These are phyloP conservation scores for Saturnispora dispora DNA, from an alignment of 805 yeast species.

Conservation along the genomic window DNA sequence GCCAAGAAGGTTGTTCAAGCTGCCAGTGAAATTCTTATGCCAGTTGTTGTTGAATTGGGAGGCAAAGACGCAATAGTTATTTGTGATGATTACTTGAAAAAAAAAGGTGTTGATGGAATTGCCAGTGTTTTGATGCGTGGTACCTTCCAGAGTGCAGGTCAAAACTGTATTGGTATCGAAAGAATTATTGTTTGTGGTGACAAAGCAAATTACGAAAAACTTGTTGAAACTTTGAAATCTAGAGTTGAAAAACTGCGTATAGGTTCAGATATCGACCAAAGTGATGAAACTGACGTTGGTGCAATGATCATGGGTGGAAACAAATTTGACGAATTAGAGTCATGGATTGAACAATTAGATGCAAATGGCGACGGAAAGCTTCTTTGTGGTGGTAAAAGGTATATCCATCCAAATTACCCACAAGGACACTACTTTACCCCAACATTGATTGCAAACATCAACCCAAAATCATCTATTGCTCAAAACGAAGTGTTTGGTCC, in stretches of 20 bases:
- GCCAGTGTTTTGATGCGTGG: conserved; percentile 89
- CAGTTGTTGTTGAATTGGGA: conserved; percentile 92
- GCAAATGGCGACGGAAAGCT: conserved; percentile 64
- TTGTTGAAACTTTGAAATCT: conserved; percentile 47
- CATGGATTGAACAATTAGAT: conserved; percentile 64
- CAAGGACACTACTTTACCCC: conserved; percentile 93
- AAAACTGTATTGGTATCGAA: conserved; percentile 96
- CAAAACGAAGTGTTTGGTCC: conserved; percentile 95
- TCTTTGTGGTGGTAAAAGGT: conserved; percentile 72
- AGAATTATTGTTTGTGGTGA: conserved; percentile 73
- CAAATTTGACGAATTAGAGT: conserved; percentile 61
- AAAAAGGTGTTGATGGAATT: conserved; percentile 35
- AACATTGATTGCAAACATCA: conserved; percentile 77
- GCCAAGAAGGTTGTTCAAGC: conserved; percentile 80
- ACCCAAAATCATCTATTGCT: conserved; percentile 68
- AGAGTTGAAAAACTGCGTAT: conserved; percentile 57
- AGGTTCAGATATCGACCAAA: conserved; percentile 89
- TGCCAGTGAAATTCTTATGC: conserved; percentile 82
- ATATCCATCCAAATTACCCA: conserved; percentile 84
- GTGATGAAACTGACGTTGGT: conserved; percentile 90
- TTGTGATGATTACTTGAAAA: conserved; percentile 65
- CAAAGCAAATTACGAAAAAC: conserved; percentile 46
- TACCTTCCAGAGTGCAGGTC: conserved; percentile 95
- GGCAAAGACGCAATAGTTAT: conserved; percentile 92
- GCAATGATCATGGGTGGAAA: conserved; percentile 75